Evolutionary conservation across 148 eudicot species (phyloP).

Genomic region (Chenopodium formosanum): DNA sequence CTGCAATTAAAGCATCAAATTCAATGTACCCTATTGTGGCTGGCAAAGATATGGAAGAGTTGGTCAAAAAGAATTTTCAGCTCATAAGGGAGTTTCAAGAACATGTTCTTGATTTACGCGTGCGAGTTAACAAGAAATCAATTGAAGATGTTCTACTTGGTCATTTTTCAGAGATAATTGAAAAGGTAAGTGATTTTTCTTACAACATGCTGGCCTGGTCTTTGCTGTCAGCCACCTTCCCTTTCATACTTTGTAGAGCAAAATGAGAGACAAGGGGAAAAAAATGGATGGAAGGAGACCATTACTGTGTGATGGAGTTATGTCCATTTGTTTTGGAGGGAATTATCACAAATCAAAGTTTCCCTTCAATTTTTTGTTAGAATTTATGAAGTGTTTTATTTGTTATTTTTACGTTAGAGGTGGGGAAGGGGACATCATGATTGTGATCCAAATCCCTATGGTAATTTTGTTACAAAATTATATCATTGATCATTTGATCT

Average conservation of each 20-base stretch:
- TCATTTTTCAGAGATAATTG: slow-evolving; percentile 54
- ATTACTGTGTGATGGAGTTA: not conserved
- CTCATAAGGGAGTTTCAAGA: slow-evolving; percentile 54
- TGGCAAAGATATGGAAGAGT: slow-evolving; percentile 59
- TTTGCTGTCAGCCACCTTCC: not conserved
- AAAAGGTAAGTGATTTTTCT: slow-evolving; percentile 44
- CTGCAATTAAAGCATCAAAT: slow-evolving; percentile 32
- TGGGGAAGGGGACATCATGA: too few species aligned
- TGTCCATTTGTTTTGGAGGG: not conserved
- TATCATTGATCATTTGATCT: too few species aligned
- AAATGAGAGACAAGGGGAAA: not conserved
- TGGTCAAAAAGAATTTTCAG: slow-evolving; percentile 54
- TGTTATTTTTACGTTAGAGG: too few species aligned
- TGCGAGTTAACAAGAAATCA: slow-evolving; percentile 39
- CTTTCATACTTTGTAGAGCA: not conserved
- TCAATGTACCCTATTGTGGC: slow-evolving; percentile 46
- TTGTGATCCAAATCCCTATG: too few species aligned
- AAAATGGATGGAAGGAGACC: not conserved
- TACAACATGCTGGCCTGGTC: not conserved
- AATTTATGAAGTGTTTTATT: not conserved
- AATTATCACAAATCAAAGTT: too few species aligned
- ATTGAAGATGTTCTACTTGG: slow-evolving; percentile 53
- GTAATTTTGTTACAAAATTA: not conserved
- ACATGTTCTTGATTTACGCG: slow-evolving; percentile 39
- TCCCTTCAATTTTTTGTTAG: not conserved